Percentiles rank a stretch among this genome's conserved stretches.
Evolutionary conservation across 2,329 filamentous ascomycete genomes (phyloP).

Genomic region (Mycosphaerella arachidis): DNA sequence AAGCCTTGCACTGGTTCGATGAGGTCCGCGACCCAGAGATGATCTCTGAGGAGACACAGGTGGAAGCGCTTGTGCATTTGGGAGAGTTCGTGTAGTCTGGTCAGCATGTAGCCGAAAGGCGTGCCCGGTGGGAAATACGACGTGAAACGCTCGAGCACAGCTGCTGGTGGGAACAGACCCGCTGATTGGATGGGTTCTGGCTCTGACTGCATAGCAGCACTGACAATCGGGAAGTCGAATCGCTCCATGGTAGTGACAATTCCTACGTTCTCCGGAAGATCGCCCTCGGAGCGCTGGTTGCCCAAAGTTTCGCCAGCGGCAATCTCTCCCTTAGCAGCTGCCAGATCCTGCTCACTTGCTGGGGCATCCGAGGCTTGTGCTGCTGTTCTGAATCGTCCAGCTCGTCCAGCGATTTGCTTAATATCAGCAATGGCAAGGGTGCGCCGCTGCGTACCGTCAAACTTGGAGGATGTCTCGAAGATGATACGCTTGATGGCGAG

Average conservation of each 20-base stretch:
- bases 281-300: neutral
- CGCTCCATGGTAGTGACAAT: constrained; percentile 73
- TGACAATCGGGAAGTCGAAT: constrained; percentile 62
- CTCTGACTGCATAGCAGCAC: constrained; percentile 58
- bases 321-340: constrained; percentile 25
- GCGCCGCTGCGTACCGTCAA: constrained; percentile 55
- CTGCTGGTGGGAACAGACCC: constrained; percentile 67
- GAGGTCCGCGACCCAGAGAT: constrained; percentile 63
- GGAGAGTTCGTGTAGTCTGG: constrained; percentile 67
- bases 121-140: constrained; percentile 76
- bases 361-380: constrained; percentile 42
- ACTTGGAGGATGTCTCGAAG: constrained; percentile 75
- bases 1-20: constrained; percentile 68
- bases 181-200: constrained; percentile 65
- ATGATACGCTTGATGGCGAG: constrained; percentile 83
- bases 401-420: constrained; percentile 92
- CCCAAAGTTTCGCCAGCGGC: neutral
- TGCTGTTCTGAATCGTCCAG: constrained; percentile 77
- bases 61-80: constrained; percentile 63
- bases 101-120: constrained; percentile 77
- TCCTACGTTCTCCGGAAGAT: constrained; percentile 43
- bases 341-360: constrained; percentile 25
- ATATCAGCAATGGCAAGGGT: constrained; percentile 69
- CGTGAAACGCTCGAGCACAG: constrained; percentile 69
- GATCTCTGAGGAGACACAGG: constrained; percentile 61